Base-by-base conservation (phyloP, 441 rosid species). In the Populus trichocarpa region DNA sequence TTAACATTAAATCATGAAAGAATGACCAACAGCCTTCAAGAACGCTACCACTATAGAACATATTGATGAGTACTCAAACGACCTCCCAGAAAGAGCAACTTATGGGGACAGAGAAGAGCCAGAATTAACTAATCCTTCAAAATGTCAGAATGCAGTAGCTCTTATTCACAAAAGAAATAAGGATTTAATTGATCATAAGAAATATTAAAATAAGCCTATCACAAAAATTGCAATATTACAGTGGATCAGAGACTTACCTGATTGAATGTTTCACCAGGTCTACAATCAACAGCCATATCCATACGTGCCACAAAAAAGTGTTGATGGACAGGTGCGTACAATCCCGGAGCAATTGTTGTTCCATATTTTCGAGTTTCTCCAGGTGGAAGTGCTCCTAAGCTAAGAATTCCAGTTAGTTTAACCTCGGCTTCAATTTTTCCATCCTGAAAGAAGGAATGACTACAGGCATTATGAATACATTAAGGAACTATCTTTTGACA, bases 391-490 rank as follows among this genome's bases (percentile, higher is more conserved):
- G 98, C 96, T 82, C 98, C 98, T 85, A 94, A 85, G 90, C 98
- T 94, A 69, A 94, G 97, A 79, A 94, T 89, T 72, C 98, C 98
- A 32, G 98, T 94, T 66, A 94, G 94, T 80, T 92, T 94, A 72
- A 94, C 94, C 86, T 93, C 98, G 71, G 97, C 95, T 88, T 93
- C 98, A 70, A 93, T 93, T 85, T 88, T 93, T 67, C 98, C 98
- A 86, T 94, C 98, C 98, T 94, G 77, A 71, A 42, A 53, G 59
- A 23, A 46, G 28, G 18, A 13, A 67, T 13, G 50, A 16, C 28
- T 23, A 11, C 9, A 67, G 26, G 71, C n/a, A 12, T 50, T 2
- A 14, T 36, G 1, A 57, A 64, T 2, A 50, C 18, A 63, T 25
- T 12, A 14, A 70, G 11, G 10, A 35, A 11, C 18, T 6, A 50